Percentiles rank a stretch among this genome's conserved stretches.
These are phyloP conservation scores for Knufia petricola DNA, from an alignment of 2,329 filamentous ascomycete genomes.

Conservation along the genomic window DNA sequence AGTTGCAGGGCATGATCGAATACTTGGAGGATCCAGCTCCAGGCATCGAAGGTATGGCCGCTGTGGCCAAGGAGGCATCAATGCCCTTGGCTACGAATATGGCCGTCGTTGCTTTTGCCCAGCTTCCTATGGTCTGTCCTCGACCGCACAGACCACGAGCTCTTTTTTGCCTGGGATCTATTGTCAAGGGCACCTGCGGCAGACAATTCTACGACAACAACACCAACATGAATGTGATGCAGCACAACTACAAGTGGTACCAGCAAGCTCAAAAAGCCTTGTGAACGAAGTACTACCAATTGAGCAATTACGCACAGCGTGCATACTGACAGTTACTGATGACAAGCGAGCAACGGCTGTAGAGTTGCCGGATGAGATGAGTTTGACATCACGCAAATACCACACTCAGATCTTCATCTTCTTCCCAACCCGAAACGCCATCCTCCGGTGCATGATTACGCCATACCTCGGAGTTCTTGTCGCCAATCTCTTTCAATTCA, in stretches of 20 bases:
- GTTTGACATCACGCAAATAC: neutral
- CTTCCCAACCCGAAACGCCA: slow-evolving; percentile 2
- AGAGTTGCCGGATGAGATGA: neutral
- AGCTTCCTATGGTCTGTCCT: no score
- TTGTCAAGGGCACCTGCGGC: no score
- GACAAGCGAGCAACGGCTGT: neutral
- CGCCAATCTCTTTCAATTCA: neutral
- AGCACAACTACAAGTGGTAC: no score
- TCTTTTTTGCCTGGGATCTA: no score
- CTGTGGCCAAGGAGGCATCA: slow-evolving; percentile 31
- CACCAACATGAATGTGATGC: no score
- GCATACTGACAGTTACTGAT: neutral
- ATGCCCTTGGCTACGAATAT: slow-evolving; percentile 39
- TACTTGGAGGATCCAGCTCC: slow-evolving; percentile 35
- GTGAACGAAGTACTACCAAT: no score
- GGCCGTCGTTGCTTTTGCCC: slow-evolving; percentile 35
- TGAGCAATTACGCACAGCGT: no score
- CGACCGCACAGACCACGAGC: no score
- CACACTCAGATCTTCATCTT: neutral
- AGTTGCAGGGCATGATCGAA: slow-evolving; percentile 23
- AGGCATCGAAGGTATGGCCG: slow-evolving; percentile 37
- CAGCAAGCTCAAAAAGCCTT: no score
- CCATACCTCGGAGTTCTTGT: neutral
- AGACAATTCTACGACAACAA: no score
- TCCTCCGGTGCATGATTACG: neutral